Evolutionary conservation across 2,329 filamentous ascomycete species (phyloP).

Genomic region (Pseudocercospora pini-densiflorae): DNA sequence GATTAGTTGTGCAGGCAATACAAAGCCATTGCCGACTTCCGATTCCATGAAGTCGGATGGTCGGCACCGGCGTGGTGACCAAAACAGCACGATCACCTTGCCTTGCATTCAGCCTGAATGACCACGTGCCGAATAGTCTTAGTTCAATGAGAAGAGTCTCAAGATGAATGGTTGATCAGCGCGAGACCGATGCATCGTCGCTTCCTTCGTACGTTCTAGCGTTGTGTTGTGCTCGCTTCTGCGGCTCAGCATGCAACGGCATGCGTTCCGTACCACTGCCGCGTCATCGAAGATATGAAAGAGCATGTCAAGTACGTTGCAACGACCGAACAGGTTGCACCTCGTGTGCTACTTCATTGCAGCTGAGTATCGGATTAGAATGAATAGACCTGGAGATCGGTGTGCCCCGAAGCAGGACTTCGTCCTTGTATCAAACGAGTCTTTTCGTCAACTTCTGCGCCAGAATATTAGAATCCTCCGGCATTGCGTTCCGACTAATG

Average conservation of each 20-base stretch:
- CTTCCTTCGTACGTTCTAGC: background rate
- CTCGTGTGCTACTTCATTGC: background rate
- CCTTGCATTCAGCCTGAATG: background rate
- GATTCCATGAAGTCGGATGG: background rate
- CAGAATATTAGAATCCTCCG: background rate
- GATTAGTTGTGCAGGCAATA: background rate
- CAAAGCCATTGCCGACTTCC: background rate
- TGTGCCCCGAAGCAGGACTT: too few species aligned
- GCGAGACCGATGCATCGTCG: background rate
- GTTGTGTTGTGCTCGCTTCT: background rate
- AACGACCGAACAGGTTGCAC: background rate
- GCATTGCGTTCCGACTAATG: background rate
- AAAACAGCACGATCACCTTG: background rate
- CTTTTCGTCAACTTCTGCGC: background rate
- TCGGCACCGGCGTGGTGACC: background rate
- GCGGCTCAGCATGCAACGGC: background rate
- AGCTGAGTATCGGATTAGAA: background rate
- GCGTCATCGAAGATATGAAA: background rate
- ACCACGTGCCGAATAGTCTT: background rate
- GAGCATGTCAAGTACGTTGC: background rate
- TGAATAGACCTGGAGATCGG: too few species aligned
- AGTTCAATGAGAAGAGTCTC: background rate
- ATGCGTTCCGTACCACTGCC: background rate
- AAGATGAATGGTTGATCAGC: background rate
- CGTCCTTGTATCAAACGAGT: background rate